Conservation (phyloP, 1,284 basidiomycete genomes). For the Cutaneotrichosporon sp. region DNA sequence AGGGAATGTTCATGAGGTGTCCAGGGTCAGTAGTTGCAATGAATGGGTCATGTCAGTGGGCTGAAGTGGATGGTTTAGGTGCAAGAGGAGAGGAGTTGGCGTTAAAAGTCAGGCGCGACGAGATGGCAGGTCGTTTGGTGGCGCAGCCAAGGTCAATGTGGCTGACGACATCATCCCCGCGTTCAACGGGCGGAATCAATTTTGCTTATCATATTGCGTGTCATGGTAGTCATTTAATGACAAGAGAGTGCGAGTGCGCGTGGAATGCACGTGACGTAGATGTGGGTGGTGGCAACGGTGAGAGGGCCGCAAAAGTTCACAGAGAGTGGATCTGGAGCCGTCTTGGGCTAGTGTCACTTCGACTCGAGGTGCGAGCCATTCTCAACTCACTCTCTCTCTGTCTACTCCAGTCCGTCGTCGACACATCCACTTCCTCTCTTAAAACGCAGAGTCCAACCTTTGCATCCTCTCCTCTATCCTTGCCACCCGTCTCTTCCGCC, state of each 20-base stretch:
- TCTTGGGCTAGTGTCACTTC: too few species aligned
- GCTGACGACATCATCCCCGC: background rate
- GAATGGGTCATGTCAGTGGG: slow-evolving; percentile 2
- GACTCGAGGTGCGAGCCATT: too few species aligned
- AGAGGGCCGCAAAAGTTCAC: background rate
- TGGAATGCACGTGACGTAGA: background rate
- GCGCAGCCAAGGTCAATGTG: background rate
- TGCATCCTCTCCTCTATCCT: background rate
- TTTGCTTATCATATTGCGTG: background rate
- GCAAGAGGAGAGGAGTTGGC: background rate
- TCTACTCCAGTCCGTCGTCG: too few species aligned
- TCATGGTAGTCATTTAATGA: background rate
- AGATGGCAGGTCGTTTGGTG: slow-evolving; percentile 6
- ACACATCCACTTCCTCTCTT: background rate
- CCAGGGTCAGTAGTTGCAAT: background rate
- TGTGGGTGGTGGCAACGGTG: background rate
- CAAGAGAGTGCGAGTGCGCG: too few species aligned
- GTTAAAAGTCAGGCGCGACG: slow-evolving; percentile 14
- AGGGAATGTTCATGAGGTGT: background rate
- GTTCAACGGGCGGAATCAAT: background rate
- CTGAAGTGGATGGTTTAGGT: too few species aligned
- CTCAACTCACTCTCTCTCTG: background rate
- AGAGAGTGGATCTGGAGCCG: background rate
- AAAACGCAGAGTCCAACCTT: background rate
- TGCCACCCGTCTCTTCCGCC: background rate